These are phyloP conservation scores for Leccinum subrobustum DNA, from an alignment of 1,284 basidiomycete species.

Conservation along the genomic window DNA sequence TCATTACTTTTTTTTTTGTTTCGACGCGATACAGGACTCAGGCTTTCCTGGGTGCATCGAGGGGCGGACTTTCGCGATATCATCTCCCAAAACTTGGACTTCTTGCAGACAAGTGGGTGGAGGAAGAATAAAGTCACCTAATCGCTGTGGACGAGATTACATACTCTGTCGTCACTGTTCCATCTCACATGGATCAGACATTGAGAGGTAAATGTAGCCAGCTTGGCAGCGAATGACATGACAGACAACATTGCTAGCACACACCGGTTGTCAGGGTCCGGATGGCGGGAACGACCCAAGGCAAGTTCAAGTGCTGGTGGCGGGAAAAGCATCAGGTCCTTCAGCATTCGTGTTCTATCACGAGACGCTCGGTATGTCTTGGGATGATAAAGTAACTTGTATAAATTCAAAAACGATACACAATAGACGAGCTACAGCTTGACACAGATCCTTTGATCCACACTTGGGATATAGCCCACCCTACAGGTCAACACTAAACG, in stretches of 20 bases:
- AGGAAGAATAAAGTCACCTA: conserved; percentile 52
- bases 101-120: conserved; percentile 72
- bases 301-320: background rate
- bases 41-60: conserved; percentile 66
- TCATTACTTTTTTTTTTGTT: conserved; percentile 5
- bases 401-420: background rate
- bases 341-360: background rate
- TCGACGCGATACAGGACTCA: conserved; percentile 43
- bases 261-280: conserved; percentile 39
- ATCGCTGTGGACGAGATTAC: background rate
- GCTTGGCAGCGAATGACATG: conserved; percentile 35
- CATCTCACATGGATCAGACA: conserved; percentile 4
- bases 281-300: conserved; percentile 24
- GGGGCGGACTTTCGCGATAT: conserved; percentile 50
- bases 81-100: conserved; percentile 68
- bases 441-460: conserved; percentile 18
- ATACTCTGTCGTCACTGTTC: background rate
- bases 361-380: background rate
- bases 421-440: conserved; percentile 9
- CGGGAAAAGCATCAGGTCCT: background rate
- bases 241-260: conserved; percentile 23
- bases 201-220: conserved; percentile 15
- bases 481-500: conserved; percentile 16
- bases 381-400: background rate
- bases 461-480: conserved; percentile 17